Percentiles rank a stretch among this genome's conserved stretches.
phyloP scores from a whole-genome alignment of 495 filamentous ascomycete species.

The Annulohypoxylon maeteangense region DNA sequence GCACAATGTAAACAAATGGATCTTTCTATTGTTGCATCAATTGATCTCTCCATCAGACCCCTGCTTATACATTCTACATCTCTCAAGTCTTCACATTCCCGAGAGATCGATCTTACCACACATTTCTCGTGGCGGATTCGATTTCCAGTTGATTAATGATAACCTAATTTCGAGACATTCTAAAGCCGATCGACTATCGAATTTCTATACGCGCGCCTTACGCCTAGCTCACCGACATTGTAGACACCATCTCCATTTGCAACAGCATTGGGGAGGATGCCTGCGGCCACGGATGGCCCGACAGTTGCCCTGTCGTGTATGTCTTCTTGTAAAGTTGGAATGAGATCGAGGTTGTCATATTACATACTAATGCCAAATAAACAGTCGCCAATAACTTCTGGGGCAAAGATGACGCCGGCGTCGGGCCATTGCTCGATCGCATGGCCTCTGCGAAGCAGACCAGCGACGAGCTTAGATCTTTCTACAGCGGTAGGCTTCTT shows the following conservation, averaged over 20 bases:
- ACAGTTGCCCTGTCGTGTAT: slow-evolving; percentile 49
- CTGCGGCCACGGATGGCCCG: slow-evolving; percentile 48
- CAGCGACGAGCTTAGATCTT: slow-evolving; percentile 91
- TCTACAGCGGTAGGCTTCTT: slow-evolving; percentile 78
- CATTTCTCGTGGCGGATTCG: background rate
- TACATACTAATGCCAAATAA: slow-evolving; percentile 29
- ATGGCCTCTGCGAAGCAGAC: slow-evolving; percentile 97
- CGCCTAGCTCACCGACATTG: slow-evolving; percentile 17
- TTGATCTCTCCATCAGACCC: slow-evolving; percentile 15
- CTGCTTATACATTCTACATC: slow-evolving; percentile 15
- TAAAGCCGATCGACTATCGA: background rate
- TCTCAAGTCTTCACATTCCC: slow-evolving; percentile 34
- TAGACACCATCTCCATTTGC: slow-evolving; percentile 10
- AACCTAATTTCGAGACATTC: slow-evolving; percentile 40
- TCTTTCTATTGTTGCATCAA: slow-evolving; percentile 9
- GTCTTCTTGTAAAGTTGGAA: slow-evolving; percentile 4
- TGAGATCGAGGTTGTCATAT: background rate
- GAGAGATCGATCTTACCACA: slow-evolving; percentile 15
- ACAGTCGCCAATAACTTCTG: slow-evolving; percentile 99
- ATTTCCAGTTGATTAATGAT: slow-evolving; percentile 14
- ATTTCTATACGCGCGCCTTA: background rate
- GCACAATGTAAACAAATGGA: background rate
- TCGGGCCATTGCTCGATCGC: slow-evolving; percentile 90
- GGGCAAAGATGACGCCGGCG: slow-evolving; percentile 98
- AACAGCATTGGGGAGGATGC: slow-evolving; percentile 41